These are phyloP conservation scores for Purshia tridentata DNA, from an alignment of 306 rosid genomes.

Conservation along the genomic window DNA sequence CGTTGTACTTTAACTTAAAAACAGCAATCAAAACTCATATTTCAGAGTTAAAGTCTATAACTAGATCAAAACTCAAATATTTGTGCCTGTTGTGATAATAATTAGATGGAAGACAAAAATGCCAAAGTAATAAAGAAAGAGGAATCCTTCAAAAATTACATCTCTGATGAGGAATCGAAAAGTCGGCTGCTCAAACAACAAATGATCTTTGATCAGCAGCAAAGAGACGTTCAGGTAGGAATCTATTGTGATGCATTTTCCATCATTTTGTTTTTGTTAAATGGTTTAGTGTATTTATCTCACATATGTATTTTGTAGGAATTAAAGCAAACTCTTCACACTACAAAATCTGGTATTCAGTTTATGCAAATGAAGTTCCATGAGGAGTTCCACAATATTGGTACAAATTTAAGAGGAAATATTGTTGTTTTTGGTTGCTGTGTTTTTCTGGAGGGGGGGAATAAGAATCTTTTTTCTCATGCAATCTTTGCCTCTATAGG, in stretches of 20 bases:
- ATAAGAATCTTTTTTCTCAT: conserved; percentile 1
- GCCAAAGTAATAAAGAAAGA: conserved; percentile 43
- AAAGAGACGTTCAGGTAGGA: conserved; percentile 66
- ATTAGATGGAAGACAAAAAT: conserved; percentile 46
- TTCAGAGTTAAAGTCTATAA: neutral
- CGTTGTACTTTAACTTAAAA: conserved; percentile 7
- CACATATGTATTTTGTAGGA: conserved; percentile 43
- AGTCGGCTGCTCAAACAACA: conserved; percentile 52
- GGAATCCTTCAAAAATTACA: conserved; percentile 25
- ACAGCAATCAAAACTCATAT: neutral
- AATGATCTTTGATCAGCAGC: conserved; percentile 72
- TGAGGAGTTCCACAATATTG: conserved; percentile 82
- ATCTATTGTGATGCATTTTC: conserved; percentile 24
- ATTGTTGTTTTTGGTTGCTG: conserved; percentile 1
- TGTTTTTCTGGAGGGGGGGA: conserved; percentile 10
- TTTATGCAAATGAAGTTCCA: conserved; percentile 82
- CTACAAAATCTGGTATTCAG: conserved; percentile 79
- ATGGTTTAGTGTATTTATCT: conserved; percentile 19
- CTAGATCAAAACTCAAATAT: conserved; percentile 15
- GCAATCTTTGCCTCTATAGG: conserved; percentile 44
- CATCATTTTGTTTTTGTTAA: neutral
- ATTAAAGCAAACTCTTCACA: conserved; percentile 64
- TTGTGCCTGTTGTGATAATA: conserved; percentile 4
- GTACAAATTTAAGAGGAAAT: conserved; percentile 37
- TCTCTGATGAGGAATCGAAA: conserved; percentile 57